Evolutionary conservation across 805 yeast genomes (phyloP).

Genomic region (Kluyveromyces dobzhanskii): DNA sequence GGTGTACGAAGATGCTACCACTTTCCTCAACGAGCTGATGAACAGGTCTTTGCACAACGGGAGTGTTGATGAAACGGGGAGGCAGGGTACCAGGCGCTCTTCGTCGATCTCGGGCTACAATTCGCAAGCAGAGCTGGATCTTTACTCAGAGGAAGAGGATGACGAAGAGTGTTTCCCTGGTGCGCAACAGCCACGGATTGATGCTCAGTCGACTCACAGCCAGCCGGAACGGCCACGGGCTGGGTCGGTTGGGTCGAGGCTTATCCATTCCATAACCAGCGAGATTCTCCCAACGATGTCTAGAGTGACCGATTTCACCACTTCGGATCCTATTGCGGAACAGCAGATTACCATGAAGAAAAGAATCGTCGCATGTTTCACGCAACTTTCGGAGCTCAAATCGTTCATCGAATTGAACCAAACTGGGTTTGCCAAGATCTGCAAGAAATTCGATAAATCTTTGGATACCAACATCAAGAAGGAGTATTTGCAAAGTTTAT

Average conservation of each 20-base stretch:
- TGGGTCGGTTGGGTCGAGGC: slow-evolving; percentile 4
- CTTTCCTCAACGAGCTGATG: slow-evolving; percentile 37
- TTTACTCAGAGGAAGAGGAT: slow-evolving; percentile 12
- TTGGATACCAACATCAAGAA: slow-evolving; percentile 51
- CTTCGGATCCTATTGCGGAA: slow-evolving; percentile 17
- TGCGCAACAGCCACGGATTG: slow-evolving; percentile 20
- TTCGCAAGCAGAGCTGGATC: slow-evolving; percentile 19
- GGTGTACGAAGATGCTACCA: slow-evolving; percentile 52
- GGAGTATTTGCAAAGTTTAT: slow-evolving; percentile 45
- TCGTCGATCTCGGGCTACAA: slow-evolving; percentile 2
- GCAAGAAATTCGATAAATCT: slow-evolving; percentile 87
- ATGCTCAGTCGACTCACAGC: slow-evolving; percentile 19
- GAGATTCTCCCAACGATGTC: slow-evolving; percentile 7
- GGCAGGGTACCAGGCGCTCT: neutral
- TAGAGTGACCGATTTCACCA: slow-evolving; percentile 5
- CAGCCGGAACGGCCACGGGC: slow-evolving; percentile 3
- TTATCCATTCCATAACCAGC: slow-evolving; percentile 2
- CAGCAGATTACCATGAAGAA: slow-evolving; percentile 54
- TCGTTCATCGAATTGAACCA: slow-evolving; percentile 77
- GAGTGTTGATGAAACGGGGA: slow-evolving; percentile 9
- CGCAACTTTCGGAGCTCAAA: slow-evolving; percentile 69
- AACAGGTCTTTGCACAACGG: slow-evolving; percentile 8
- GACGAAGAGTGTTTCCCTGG: slow-evolving; percentile 9
- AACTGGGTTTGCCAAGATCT: slow-evolving; percentile 83
- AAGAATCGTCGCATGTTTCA: slow-evolving; percentile 57